Conservation (phyloP, 441 rosid genomes). For the Capsella rubella region DNA sequence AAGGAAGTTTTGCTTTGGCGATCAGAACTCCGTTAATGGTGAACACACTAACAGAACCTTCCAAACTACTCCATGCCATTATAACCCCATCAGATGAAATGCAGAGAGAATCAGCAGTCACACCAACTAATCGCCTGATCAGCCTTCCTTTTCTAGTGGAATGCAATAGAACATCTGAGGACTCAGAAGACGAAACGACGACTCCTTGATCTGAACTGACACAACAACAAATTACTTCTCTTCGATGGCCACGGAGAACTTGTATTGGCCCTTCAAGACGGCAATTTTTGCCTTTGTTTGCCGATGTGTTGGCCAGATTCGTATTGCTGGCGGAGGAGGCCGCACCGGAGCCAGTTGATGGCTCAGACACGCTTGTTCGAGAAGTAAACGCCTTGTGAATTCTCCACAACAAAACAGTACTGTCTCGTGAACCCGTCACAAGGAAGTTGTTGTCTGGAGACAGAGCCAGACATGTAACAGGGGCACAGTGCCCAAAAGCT, state of each 20-base stretch:
- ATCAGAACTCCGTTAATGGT: slow-evolving; percentile 79
- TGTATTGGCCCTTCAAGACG: slow-evolving; percentile 96
- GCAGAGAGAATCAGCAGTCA: slow-evolving; percentile 80
- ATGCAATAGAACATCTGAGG: slow-evolving; percentile 82
- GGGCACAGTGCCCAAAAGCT: slow-evolving; percentile 93
- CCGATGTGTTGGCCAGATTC: slow-evolving; percentile 55
- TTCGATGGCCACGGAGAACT: slow-evolving; percentile 88
- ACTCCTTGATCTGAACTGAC: slow-evolving; percentile 92
- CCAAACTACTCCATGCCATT: slow-evolving; percentile 77
- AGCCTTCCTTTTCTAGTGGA: slow-evolving; percentile 88
- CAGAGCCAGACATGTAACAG: slow-evolving; percentile 97
- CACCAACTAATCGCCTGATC: slow-evolving; percentile 82
- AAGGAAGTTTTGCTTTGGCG: slow-evolving; percentile 75
- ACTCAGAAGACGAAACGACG: slow-evolving; percentile 77
- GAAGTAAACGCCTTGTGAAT: slow-evolving; percentile 67
- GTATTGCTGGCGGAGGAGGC: slow-evolving; percentile 57
- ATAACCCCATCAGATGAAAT: slow-evolving; percentile 87
- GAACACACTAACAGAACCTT: slow-evolving; percentile 68
- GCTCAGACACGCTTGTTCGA: slow-evolving; percentile 62
- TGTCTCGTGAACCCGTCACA: slow-evolving; percentile 91
- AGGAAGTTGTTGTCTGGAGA: slow-evolving; percentile 89
- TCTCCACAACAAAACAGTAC: slow-evolving; percentile 93
- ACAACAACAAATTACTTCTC: slow-evolving; percentile 79
- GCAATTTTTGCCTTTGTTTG: slow-evolving; percentile 67
- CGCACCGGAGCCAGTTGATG: slow-evolving; percentile 55